Conservation (phyloP, 2,329 filamentous ascomycete genomes). For the Pestalotiopsis sp. region DNA sequence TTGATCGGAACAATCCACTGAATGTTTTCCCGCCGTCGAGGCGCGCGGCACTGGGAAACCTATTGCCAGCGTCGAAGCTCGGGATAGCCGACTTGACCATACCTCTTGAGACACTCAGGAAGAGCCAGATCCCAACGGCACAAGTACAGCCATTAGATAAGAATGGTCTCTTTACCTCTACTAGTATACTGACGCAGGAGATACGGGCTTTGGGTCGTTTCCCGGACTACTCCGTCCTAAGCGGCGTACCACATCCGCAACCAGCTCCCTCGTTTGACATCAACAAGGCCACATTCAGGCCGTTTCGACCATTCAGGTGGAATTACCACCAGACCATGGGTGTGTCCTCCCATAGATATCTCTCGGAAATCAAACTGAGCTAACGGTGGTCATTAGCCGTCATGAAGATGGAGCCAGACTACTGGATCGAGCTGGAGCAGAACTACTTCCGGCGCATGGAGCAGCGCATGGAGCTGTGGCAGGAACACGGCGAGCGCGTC, state of each 20-base stretch:
- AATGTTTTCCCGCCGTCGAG: slow-evolving; percentile 13
- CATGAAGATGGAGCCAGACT: slow-evolving; percentile 77
- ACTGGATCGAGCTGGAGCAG: slow-evolving; percentile 86
- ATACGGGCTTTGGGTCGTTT: slow-evolving; percentile 74
- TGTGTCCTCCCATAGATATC: no score
- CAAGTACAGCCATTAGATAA: slow-evolving; percentile 1
- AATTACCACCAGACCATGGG: slow-evolving; percentile 90
- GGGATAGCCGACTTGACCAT: background rate
- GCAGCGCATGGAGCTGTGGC: slow-evolving; percentile 68
- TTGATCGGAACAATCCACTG: slow-evolving; percentile 1
- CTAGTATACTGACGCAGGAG: slow-evolving; percentile 69
- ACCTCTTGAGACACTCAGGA: background rate
- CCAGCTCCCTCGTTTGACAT: slow-evolving; percentile 69
- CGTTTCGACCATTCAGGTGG: slow-evolving; percentile 83
- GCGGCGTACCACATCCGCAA: slow-evolving; percentile 71
- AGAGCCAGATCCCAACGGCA: slow-evolving; percentile 11
- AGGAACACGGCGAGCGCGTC: slow-evolving; percentile 63
- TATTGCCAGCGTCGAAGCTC: slow-evolving; percentile 2
- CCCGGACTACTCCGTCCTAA: slow-evolving; percentile 75
- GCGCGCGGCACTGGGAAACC: slow-evolving; percentile 6
- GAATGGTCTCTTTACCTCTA: slow-evolving; percentile 11
- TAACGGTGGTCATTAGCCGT: slow-evolving; percentile 55
- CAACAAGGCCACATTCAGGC: slow-evolving; percentile 66
- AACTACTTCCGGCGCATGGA: slow-evolving; percentile 69
- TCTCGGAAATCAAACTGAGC: no score